Percentiles rank a stretch among this genome's conserved stretches.
These are phyloP conservation scores for Yamadazyma atlantica DNA, from an alignment of 1,139 yeast species.

Conservation along the genomic window DNA sequence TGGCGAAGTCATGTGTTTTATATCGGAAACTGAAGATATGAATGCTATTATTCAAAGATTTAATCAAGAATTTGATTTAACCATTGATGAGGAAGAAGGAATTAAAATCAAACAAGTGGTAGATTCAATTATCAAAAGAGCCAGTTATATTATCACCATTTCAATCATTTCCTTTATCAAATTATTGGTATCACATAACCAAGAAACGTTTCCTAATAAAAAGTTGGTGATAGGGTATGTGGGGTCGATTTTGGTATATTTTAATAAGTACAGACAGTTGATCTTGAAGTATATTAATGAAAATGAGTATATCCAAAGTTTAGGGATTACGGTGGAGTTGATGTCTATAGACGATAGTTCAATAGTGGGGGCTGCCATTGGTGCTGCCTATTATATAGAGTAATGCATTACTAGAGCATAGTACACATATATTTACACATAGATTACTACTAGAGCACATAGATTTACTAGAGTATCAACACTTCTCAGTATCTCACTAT, in stretches of 20 bases:
- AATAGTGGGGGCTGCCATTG: slow-evolving; percentile 49
- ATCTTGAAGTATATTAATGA: slow-evolving; percentile 31
- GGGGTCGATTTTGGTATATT: slow-evolving; percentile 42
- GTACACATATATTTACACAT: no score
- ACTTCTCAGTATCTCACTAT: no score
- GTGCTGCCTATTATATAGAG: slow-evolving; percentile 37
- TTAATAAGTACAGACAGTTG: slow-evolving; percentile 32
- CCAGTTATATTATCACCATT: slow-evolving; percentile 42
- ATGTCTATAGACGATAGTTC: slow-evolving; percentile 43
- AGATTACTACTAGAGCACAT: no score
- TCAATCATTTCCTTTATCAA: slow-evolving; percentile 36
- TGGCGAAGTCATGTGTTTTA: slow-evolving; percentile 39
- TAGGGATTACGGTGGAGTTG: slow-evolving; percentile 36
- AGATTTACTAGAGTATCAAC: no score
- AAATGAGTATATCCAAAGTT: slow-evolving; percentile 24
- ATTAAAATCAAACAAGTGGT: slow-evolving; percentile 27
- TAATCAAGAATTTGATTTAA: slow-evolving; percentile 23
- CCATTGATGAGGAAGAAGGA: slow-evolving; percentile 26
- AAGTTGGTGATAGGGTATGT: slow-evolving; percentile 42
- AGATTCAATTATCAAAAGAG: slow-evolving; percentile 33
- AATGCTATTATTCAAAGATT: slow-evolving; percentile 22
- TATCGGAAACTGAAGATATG: slow-evolving; percentile 31
- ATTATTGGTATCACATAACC: slow-evolving; percentile 32
- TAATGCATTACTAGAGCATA: neutral
- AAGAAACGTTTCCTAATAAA: slow-evolving; percentile 17